A percentile compares a stretch with the other conserved stretches of the same genome.
Conservation (phyloP, 768 basidiomycete species). For the Kwoniella sp. region DNA sequence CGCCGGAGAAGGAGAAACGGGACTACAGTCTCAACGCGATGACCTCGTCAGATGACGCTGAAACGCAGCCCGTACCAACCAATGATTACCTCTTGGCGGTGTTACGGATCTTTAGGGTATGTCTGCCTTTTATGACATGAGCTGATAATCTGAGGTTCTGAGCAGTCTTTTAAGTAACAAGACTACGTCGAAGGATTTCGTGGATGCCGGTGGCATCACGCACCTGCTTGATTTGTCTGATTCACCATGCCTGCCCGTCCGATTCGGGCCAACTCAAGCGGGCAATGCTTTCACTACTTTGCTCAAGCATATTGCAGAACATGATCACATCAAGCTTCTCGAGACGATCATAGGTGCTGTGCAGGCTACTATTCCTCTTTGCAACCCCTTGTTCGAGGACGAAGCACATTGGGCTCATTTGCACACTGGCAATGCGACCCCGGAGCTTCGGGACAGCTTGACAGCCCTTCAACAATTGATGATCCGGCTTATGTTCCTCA, state of each 20-base stretch:
- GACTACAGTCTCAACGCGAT: slow-evolving; percentile 10
- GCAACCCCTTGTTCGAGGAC: slow-evolving; percentile 49
- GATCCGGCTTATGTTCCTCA: slow-evolving; percentile 63
- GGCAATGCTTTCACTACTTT: slow-evolving; percentile 60
- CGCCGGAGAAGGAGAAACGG: neutral
- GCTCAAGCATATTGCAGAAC: slow-evolving; percentile 82
- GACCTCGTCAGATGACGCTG: neutral
- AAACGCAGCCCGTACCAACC: neutral
- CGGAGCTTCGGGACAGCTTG: slow-evolving; percentile 62
- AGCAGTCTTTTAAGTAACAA: slow-evolving; percentile 92
- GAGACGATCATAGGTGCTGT: slow-evolving; percentile 6
- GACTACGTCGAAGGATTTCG: slow-evolving; percentile 83
- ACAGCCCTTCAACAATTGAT: slow-evolving; percentile 47
- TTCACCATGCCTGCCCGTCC: slow-evolving; percentile 80
- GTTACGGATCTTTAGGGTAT: slow-evolving; percentile 17
- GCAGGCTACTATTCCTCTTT: slow-evolving; percentile 36
- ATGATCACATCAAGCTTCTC: slow-evolving; percentile 27
- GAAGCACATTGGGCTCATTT: slow-evolving; percentile 11
- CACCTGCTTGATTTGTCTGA: slow-evolving; percentile 47
- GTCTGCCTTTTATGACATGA: slow-evolving; percentile 43
- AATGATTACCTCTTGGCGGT: slow-evolving; percentile 5
- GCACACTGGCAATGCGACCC: slow-evolving; percentile 54
- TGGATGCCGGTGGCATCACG: slow-evolving; percentile 50
- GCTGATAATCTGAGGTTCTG: slow-evolving; percentile 56
- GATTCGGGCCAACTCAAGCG: slow-evolving; percentile 76